Percentiles rank a stretch among this genome's conserved stretches.
Evolutionary conservation across 306 rosid genomes (phyloP).

Genomic region (Glycine latifolia): DNA sequence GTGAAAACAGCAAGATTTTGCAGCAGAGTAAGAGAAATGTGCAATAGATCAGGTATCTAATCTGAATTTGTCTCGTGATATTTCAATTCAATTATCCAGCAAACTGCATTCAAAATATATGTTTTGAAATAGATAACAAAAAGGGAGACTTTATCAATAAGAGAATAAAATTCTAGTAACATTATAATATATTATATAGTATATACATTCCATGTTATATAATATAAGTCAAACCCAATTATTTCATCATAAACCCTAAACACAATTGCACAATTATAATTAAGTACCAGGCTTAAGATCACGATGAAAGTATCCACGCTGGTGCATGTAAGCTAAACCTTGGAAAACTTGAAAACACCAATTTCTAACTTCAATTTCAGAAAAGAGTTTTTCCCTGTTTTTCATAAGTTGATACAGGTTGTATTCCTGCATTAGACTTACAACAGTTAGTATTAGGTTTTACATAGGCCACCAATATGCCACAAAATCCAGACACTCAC

Average conservation of each 20-base stretch:
- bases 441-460: slow-evolving; percentile 17
- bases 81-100: slow-evolving; percentile 11
- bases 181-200: background rate
- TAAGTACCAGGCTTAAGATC: slow-evolving; percentile 94
- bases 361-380: slow-evolving; percentile 81
- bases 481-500: slow-evolving; percentile 55
- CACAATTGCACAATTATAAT: slow-evolving; percentile 1
- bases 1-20: slow-evolving; percentile 24
- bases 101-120: background rate
- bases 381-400: slow-evolving; percentile 81
- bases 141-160: background rate
- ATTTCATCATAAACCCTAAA: slow-evolving; percentile 37
- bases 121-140: background rate
- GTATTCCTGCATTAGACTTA: slow-evolving; percentile 63
- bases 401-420: slow-evolving; percentile 92
- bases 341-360: slow-evolving; percentile 99
- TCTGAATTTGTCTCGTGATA: slow-evolving; percentile 18
- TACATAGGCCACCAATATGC: background rate
- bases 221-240: background rate
- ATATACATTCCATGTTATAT: slow-evolving; percentile 2
- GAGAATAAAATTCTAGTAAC: slow-evolving; percentile 16
- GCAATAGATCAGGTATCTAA: slow-evolving; percentile 33
- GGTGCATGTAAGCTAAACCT: slow-evolving; percentile 98
- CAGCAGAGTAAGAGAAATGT: slow-evolving; percentile 24
- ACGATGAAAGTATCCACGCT: slow-evolving; percentile 97